Base-by-base conservation (phyloP, 1,139 yeast genomes). In the Meyerozyma guilliermondii region DNA sequence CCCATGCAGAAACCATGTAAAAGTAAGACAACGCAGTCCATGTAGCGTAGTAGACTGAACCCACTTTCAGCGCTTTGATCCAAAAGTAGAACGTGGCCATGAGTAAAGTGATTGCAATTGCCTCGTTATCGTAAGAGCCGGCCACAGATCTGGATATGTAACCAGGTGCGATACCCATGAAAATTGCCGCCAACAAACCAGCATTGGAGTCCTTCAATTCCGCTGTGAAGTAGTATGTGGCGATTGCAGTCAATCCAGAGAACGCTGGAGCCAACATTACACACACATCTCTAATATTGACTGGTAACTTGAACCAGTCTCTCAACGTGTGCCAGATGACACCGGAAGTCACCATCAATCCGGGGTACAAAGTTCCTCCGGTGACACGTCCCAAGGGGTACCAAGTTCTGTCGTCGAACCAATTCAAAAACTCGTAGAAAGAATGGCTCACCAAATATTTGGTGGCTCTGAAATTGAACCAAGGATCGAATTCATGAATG, bases 1-100 rank as follows among this genome's bases (percentile, higher is more conserved):
- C 98, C 99, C 99, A 94, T n/a, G 99, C 98, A 42, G 96, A 84
- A 41, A 94, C 99, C 99, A 94, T 94, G 74, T 94, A 94, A 65
- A 94, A 94, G 71, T 94, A 94, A 56, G 83, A 85, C 39, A 88
- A 63, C 2, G 98, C 95, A 29, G 98, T 82, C 54, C 85, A 68
- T 5, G 94, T 76, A 16, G 91, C 95, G 73, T 83, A 87, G 53
- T 87, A 76, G 14, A 89, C 83, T 3, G 96, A 87, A 27, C 99
- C 99, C 39, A 85, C 70, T 65, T 91, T 92, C 67, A 88, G 78
- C 13, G 96, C 83, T 66, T 88, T 89, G 66, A 92, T 86, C 99
- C 99, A 94, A 50, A 88, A 78, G 73, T 82, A 91, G 64, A 94
- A 94, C 8, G 98, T 88, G 29, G 92, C 86, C 97, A 94, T 88